Base-by-base conservation (phyloP, 345 rosid genomes). In the Hypericum perforatum region DNA sequence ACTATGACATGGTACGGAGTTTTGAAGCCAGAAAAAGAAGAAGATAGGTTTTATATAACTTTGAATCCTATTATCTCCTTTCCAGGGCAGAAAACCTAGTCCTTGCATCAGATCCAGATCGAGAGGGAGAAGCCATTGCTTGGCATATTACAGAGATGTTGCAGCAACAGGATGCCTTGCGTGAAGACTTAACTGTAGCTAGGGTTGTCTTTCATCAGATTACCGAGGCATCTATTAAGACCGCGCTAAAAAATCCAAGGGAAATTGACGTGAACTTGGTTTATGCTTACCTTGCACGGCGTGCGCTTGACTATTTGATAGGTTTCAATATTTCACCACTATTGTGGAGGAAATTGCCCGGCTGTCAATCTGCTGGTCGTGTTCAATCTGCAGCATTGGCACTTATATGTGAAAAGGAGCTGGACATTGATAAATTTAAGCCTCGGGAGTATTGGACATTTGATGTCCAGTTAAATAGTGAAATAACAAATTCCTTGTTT, bases 71-170 rank as follows among this genome's bases (percentile, higher is more conserved):
- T 68, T 74, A 49, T 69, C 11, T 57, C 62, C 47, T 63, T 49
- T 74, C 58, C 98, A 92, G 98, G 65, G 91, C 97, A 73, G 82
- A 88, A 72, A 85, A 77, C 76, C 80, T 92, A 68, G 78, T 92
- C 67, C 95, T 92, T 71, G 98, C 98, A 49, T 85, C 98, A 63
- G 98, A 88, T 76, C 98, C 98, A 58, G 98, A 92, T 75, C 91
- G 98, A 59, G 98, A 92, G 80, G 97, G 98, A 63, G 98, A 92
- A 81, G 98, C 98, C 70, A 92, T 88, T 73, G 86, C 98, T 57
- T 92, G 98, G 98, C 98, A 88, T 80, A 85, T 92, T 71, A 56
- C 80, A 60, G 98, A 92, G 91, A 92, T 92, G 98, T 65, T 92
- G 70, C 88, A 70, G 52, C 97, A 88, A 58, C 96, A 88, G 66